Evolutionary conservation across 164 flowering plant genomes (phyloP).

Genomic region (Liquidambar formosana): DNA sequence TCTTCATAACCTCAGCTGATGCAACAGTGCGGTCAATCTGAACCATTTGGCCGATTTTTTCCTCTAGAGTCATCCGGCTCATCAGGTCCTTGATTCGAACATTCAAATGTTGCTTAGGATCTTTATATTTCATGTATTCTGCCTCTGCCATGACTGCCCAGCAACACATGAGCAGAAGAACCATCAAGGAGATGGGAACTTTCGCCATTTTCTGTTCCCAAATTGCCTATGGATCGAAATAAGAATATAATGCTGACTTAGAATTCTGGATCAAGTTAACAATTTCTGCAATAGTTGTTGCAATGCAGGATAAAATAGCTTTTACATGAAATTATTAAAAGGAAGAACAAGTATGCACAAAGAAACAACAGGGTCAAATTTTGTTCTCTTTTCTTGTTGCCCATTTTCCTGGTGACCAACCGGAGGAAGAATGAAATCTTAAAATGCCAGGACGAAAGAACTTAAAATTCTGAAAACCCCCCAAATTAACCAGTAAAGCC

Average conservation of each 20-base stretch:
- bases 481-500: not conserved
- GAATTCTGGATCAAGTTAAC: not conserved
- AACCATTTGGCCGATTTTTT: constrained; percentile 52
- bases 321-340: no score
- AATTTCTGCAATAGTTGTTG: no score
- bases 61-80: constrained; percentile 43
- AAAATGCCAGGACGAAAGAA: no score
- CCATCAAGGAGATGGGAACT: not conserved
- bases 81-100: constrained; percentile 38
- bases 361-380: no score
- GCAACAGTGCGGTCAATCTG: constrained; percentile 37
- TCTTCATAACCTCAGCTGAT: constrained; percentile 34
- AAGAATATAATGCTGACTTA: not conserved
- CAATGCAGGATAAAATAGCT: no score
- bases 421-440: no score
- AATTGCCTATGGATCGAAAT: not conserved
- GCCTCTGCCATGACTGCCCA: constrained; percentile 19
- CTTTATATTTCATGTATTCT: constrained; percentile 38
- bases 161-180: constrained; percentile 16
- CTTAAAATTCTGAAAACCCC: no score
- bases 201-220: not conserved
- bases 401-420: no score
- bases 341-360: no score
- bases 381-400: no score
- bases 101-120: constrained; percentile 36